phyloP scores from a whole-genome alignment of 2,329 filamentous ascomycete genomes.

The Trichophyton schoenleinii region DNA sequence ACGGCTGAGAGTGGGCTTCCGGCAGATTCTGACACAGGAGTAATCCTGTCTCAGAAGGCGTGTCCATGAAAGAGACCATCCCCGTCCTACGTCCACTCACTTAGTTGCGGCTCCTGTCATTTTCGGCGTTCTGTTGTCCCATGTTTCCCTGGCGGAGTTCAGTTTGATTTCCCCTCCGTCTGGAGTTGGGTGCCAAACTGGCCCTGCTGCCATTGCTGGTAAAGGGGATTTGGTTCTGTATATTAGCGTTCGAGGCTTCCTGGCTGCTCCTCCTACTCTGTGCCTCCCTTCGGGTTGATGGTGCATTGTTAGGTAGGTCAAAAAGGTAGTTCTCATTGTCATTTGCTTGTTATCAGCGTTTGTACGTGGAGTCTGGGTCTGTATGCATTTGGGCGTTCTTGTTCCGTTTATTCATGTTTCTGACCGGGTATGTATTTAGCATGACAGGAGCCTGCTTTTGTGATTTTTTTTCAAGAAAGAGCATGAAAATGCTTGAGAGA shows the following conservation, averaged over 20 bases:
- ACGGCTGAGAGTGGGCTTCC: background rate
- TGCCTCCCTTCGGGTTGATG: background rate
- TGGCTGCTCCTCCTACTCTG: background rate
- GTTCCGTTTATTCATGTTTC: background rate
- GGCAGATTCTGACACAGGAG: background rate
- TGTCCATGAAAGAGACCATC: background rate
- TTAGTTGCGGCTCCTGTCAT: conserved; percentile 5
- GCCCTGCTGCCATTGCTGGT: background rate
- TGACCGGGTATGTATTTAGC: background rate
- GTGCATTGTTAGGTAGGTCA: background rate
- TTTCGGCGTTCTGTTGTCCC: conserved; percentile 3
- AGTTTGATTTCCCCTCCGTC: background rate
- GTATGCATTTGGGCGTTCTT: conserved; percentile 3
- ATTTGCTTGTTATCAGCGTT: background rate
- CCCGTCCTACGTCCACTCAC: conserved; percentile 1
- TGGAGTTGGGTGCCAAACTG: background rate
- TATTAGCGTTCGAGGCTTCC: background rate
- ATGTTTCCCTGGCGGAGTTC: background rate
- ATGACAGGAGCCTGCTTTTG: conserved; percentile 3
- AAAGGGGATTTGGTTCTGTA: conserved; percentile 4
- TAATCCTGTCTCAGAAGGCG: background rate
- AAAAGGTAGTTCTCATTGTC: background rate
- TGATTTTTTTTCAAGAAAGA: background rate
- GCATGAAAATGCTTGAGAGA: background rate
- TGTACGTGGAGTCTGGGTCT: conserved; percentile 2